Evolutionary conservation across 768 basidiomycete species (phyloP).

Genomic region (Xanthoconium purpureum): DNA sequence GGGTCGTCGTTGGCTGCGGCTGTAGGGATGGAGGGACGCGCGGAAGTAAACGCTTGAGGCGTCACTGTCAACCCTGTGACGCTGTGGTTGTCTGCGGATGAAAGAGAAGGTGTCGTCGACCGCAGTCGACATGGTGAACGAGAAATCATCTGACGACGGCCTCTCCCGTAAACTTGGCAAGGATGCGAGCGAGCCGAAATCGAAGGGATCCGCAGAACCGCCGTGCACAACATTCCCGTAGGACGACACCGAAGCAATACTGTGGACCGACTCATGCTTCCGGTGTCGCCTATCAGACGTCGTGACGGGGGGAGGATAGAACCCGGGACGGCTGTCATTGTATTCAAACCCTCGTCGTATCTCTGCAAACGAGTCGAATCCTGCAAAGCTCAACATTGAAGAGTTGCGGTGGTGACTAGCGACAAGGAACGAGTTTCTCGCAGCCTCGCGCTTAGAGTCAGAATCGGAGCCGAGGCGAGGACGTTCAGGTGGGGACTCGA

Average conservation of each 20-base stretch:
- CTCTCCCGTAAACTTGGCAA: conserved; percentile 50
- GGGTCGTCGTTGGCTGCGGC: conserved; percentile 54
- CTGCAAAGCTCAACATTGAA: conserved; percentile 65
- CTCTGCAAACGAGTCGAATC: conserved; percentile 74
- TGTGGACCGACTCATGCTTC: conserved; percentile 60
- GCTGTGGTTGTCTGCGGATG: conserved; percentile 37
- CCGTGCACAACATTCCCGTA: conserved; percentile 65
- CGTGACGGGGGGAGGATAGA: conserved; percentile 55
- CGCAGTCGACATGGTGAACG: conserved; percentile 47
- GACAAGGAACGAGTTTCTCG: conserved; percentile 14
- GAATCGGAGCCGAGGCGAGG: conserved; percentile 44
- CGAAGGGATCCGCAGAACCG: conserved; percentile 71
- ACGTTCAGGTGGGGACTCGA: conserved; percentile 33
- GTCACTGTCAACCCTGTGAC: conserved; percentile 67
- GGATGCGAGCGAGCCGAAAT: conserved; percentile 43
- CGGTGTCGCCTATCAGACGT: conserved; percentile 39
- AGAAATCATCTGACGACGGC: conserved; percentile 59
- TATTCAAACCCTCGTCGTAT: conserved; percentile 80
- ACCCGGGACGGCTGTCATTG: conserved; percentile 54
- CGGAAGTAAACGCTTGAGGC: conserved; percentile 75
- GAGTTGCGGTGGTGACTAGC: conserved; percentile 33
- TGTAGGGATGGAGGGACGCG: conserved; percentile 32
- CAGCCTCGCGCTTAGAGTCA: conserved; percentile 34
- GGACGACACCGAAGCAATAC: conserved; percentile 77
- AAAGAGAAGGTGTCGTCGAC: conserved; percentile 79